phyloP scores from a whole-genome alignment of 495 filamentous ascomycete genomes.

The Penicillium flavigenum region DNA sequence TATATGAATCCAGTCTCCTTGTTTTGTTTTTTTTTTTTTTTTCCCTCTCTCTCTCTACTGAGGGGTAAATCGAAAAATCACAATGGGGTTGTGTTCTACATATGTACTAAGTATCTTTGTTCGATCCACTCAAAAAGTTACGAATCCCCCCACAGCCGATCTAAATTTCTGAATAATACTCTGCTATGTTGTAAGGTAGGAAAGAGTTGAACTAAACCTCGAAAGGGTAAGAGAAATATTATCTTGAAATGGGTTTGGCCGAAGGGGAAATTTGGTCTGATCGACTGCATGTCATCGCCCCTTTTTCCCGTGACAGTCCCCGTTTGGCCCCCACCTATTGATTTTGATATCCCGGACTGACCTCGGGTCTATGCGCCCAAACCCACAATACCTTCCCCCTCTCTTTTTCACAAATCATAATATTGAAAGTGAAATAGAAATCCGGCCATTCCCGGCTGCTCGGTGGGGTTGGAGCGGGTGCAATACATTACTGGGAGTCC shows the following conservation, averaged over 20 bases:
- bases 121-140: conserved; percentile 10
- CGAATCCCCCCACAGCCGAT: conserved; percentile 6
- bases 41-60: neutral
- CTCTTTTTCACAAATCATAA: neutral
- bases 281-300: conserved; percentile 34
- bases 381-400: neutral
- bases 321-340: conserved; percentile 10
- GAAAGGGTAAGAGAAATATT: neutral
- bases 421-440: neutral
- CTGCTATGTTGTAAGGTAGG: no score
- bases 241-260: neutral
- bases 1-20: neutral
- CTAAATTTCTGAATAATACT: conserved; percentile 5
- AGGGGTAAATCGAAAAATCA: conserved; percentile 4
- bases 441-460: conserved; percentile 12
- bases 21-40: neutral
- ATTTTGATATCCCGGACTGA: conserved; percentile 6
- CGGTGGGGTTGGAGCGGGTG: conserved; percentile 14
- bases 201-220: neutral
- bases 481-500: conserved; percentile 19
- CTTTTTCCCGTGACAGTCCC: conserved; percentile 19
- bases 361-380: conserved; percentile 11
- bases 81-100: conserved; percentile 9
- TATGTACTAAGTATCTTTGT: conserved; percentile 1
- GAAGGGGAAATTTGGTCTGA: conserved; percentile 23